A percentile compares a stretch with the other conserved stretches of the same genome.
Evolutionary conservation across 257 asterid genomes (phyloP).

Genomic region (Nicotiana knightiana): DNA sequence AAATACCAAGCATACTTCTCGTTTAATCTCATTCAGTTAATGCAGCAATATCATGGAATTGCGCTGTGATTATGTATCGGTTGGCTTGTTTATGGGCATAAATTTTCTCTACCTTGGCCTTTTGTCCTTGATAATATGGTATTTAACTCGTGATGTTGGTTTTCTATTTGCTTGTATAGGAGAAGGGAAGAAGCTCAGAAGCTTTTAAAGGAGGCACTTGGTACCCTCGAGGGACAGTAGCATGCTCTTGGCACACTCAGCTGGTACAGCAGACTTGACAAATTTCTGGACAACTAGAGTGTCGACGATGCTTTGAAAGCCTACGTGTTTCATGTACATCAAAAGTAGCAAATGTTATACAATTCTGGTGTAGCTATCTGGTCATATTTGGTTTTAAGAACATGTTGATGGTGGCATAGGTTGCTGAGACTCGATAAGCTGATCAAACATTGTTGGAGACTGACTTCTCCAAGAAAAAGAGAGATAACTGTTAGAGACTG

Average conservation of each 20-base stretch:
- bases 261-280: neutral
- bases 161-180: conserved; percentile 33
- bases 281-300: neutral
- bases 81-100: neutral
- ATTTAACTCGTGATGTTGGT: neutral
- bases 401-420: neutral
- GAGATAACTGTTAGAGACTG: neutral
- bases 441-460: neutral
- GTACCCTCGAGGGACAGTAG: conserved; percentile 57
- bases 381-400: neutral
- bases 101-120: neutral
- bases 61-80: neutral
- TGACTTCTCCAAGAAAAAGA: neutral
- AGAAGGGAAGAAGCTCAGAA: conserved; percentile 85
- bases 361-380: no score
- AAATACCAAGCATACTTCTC: neutral
- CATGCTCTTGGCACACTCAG: neutral
- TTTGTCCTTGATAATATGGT: neutral
- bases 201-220: conserved; percentile 64
- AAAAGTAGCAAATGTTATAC: neutral
- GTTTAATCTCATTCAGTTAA: neutral
- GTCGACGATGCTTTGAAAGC: neutral
- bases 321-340: no score
- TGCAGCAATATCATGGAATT: neutral
- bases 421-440: no score